Evolutionary conservation across 2,329 filamentous ascomycete species (phyloP), one percentile per base, ranked within the genome.

Genomic region (Aspergillus novofumigatus): DNA sequence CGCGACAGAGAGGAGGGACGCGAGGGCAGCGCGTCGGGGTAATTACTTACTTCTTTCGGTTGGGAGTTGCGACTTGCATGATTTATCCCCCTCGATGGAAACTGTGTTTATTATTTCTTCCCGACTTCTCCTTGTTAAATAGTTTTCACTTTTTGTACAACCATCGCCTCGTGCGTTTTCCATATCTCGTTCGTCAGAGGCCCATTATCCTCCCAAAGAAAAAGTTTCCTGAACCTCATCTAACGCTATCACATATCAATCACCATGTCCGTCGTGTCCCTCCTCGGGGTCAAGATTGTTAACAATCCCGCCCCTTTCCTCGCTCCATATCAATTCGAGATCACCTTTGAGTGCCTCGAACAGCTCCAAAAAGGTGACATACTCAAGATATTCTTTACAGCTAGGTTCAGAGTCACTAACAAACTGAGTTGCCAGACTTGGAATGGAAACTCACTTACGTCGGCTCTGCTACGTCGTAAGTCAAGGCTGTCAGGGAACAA

Each of bases 381-480:
- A 9, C 1, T 14, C 14, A 42, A 29, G n/a, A 6, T 28, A 35
- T 32, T 9, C 3, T 7, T 26, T 25, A 7, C 44, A 26, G 21
- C 32, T 23, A 17, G 20, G 21, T 32, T 26, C 32, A 25, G 26
- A 49, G 48, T 52, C 49, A 50, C 62, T 51, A 25, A 59, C 67
- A 56, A 56, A 67, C 63, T 48, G 51, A 52, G 48, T 53, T 47
- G 41, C 35, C 69, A 96, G 94, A 99, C 78, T 87, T 99, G 60
- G 94, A 99, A 79, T 99, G 94, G 94, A 99, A 99, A 79, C 83
- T 99, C 69, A 99, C 92, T 75, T 99, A 99, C 69, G 94, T 99
- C 72, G 95, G 94, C 70, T 99, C 94, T 67, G 94, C 95, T 62
- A 97, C 93, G 56, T 96, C 91, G 90, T 96, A 82, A 81, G 89